A percentile compares a stretch with the other conserved stretches of the same genome.
phyloP scores from a whole-genome alignment of 2,329 filamentous ascomycete species.

The Aureobasidium lini region DNA sequence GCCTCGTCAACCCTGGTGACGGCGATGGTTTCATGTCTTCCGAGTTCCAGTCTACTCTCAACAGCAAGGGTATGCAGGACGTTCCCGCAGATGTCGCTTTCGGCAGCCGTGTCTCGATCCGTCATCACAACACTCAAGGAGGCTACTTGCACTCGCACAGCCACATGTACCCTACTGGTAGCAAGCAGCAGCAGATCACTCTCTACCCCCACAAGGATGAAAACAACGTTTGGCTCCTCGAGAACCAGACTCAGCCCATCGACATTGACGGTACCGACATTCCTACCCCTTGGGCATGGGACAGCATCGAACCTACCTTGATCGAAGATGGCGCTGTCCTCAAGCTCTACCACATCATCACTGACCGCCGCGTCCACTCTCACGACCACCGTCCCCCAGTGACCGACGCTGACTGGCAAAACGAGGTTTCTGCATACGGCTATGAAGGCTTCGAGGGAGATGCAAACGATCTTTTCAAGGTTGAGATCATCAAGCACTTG shows the following conservation, averaged over 20 bases:
- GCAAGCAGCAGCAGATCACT: conserved; percentile 97
- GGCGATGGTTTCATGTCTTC: conserved; percentile 99
- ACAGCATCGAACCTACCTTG: conserved; percentile 59
- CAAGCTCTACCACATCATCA: conserved; percentile 74
- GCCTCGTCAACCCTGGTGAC: conserved; percentile 88
- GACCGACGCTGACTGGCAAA: conserved; percentile 62
- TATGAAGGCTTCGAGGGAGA: conserved; percentile 96
- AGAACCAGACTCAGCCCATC: conserved; percentile 90
- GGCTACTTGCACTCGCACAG: conserved; percentile 95
- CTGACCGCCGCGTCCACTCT: conserved; percentile 85
- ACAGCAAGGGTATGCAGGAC: conserved; percentile 93
- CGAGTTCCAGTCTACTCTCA: conserved; percentile 95
- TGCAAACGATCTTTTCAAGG: conserved; percentile 89
- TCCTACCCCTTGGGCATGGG: conserved; percentile 78
- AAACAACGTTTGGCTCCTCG: conserved; percentile 89
- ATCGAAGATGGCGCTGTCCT: conserved; percentile 76
- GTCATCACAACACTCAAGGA: conserved; percentile 95
- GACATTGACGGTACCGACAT: conserved; percentile 61
- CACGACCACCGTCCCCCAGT: conserved; percentile 87
- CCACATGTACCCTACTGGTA: conserved; percentile 95
- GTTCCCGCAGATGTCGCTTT: conserved; percentile 86
- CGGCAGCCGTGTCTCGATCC: conserved; percentile 76
- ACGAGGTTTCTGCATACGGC: conserved; percentile 71
- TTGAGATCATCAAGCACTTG: conserved; percentile 89
- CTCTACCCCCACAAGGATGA: conserved; percentile 98